Evolutionary conservation across 2,329 filamentous ascomycete species (phyloP).

Genomic region (Ophiostoma fasciatum): DNA sequence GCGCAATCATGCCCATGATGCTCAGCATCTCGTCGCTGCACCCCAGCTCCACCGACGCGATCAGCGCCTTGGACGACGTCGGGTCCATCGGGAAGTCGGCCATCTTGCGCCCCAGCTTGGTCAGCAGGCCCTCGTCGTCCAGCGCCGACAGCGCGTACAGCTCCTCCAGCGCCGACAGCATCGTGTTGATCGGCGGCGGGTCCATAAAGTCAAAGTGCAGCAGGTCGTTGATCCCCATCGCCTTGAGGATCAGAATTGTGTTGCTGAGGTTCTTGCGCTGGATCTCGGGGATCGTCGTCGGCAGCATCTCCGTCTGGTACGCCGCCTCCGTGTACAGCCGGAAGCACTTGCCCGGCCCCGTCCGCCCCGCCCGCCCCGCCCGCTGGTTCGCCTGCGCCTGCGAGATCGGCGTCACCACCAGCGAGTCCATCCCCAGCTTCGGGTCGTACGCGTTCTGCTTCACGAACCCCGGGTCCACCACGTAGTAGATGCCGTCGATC

Average conservation of each 20-base stretch:
- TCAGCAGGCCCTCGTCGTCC: slow-evolving; percentile 89
- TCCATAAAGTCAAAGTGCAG: slow-evolving; percentile 99
- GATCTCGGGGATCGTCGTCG: slow-evolving; percentile 91
- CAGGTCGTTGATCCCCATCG: slow-evolving; percentile 97
- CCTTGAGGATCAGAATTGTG: slow-evolving; percentile 95
- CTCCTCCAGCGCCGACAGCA: slow-evolving; percentile 91
- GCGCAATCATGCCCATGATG: slow-evolving; percentile 88
- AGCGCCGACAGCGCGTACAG: slow-evolving; percentile 82
- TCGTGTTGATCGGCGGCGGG: slow-evolving; percentile 90
- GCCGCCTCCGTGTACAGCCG: slow-evolving; percentile 89
- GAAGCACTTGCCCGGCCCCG: slow-evolving; percentile 92
- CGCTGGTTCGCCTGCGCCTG: slow-evolving; percentile 94
- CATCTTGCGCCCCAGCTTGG: slow-evolving; percentile 88
- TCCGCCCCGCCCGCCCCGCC: slow-evolving; percentile 82
- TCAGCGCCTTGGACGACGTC: slow-evolving; percentile 75
- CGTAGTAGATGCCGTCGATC: slow-evolving; percentile 95
- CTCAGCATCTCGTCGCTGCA: slow-evolving; percentile 91
- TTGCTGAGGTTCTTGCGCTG: slow-evolving; percentile 85
- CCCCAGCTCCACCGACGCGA: slow-evolving; percentile 63
- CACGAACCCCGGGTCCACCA: slow-evolving; percentile 92
- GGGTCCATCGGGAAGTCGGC: slow-evolving; percentile 98
- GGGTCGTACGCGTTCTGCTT: slow-evolving; percentile 97
- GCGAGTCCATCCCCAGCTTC: slow-evolving; percentile 92
- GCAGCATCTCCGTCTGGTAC: slow-evolving; percentile 92
- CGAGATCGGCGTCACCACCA: slow-evolving; percentile 90